phyloP scores from a whole-genome alignment of 1,284 basidiomycete species.

The Apiotrichum brassicae region DNA sequence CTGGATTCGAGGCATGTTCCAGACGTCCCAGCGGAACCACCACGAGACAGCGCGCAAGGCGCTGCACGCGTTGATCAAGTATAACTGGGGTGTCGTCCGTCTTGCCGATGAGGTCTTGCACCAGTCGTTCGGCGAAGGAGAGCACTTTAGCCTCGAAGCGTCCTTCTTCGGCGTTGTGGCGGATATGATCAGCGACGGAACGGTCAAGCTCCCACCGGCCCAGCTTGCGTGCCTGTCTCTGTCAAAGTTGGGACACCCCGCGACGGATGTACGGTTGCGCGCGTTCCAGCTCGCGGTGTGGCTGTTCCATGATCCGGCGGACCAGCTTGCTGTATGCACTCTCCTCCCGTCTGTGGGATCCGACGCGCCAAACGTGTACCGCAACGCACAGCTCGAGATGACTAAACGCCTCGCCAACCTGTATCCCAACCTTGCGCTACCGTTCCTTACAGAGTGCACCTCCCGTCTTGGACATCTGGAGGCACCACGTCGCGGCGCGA shows the following conservation, averaged over 20 bases:
- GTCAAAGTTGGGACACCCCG: constrained; percentile 75
- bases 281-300: constrained; percentile 74
- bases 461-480: constrained; percentile 66
- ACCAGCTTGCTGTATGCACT: constrained; percentile 54
- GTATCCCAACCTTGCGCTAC: constrained; percentile 63
- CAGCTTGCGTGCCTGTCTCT: constrained; percentile 76
- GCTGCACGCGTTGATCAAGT: constrained; percentile 62
- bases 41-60: constrained; percentile 56
- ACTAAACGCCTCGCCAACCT: constrained; percentile 73
- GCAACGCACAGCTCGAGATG: constrained; percentile 70
- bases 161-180: constrained; percentile 73
- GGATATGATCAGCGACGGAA: constrained; percentile 52
- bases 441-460: constrained; percentile 67
- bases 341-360: constrained; percentile 73
- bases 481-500: constrained; percentile 51
- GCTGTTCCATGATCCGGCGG: constrained; percentile 53
- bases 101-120: constrained; percentile 66
- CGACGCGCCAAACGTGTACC: constrained; percentile 67
- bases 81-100: constrained; percentile 56
- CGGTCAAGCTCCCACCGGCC: constrained; percentile 54
- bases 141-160: constrained; percentile 45
- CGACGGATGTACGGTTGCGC: constrained; percentile 60
- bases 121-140: constrained; percentile 61
- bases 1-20: constrained; percentile 50
- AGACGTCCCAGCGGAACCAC: constrained; percentile 37